Conservation (phyloP, 2,329 filamentous ascomycete genomes). For the Monosporascus cannonballus region DNA sequence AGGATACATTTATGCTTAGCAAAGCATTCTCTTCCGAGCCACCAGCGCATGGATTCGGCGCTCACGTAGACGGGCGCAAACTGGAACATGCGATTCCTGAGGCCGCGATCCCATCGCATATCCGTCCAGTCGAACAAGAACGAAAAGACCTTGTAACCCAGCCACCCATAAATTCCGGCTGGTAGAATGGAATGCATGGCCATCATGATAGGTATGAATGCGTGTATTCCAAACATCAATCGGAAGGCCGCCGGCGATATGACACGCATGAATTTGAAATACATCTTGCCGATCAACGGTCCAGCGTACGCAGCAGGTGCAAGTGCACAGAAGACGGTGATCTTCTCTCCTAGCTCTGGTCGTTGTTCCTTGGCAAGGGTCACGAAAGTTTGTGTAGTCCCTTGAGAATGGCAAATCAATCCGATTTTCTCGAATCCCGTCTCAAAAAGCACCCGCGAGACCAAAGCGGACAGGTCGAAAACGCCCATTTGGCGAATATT, state of each 20-base stretch:
- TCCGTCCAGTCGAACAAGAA: slow-evolving; percentile 90
- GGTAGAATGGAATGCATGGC: slow-evolving; percentile 65
- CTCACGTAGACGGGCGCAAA: slow-evolving; percentile 89
- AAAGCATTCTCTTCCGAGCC: slow-evolving; percentile 84
- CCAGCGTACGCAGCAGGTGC: slow-evolving; percentile 89
- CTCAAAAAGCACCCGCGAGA: slow-evolving; percentile 71
- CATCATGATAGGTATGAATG: slow-evolving; percentile 94
- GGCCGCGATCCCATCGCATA: slow-evolving; percentile 71
- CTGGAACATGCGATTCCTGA: slow-evolving; percentile 81
- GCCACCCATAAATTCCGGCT: slow-evolving; percentile 63
- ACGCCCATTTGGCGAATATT: slow-evolving; percentile 93
- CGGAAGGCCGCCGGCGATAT: slow-evolving; percentile 74
- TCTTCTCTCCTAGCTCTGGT: slow-evolving; percentile 73
- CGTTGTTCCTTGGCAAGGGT: slow-evolving; percentile 85
- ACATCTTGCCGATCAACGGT: slow-evolving; percentile 75
- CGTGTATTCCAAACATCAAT: slow-evolving; percentile 81
- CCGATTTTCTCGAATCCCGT: slow-evolving; percentile 80
- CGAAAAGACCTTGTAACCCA: slow-evolving; percentile 85
- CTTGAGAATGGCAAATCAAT: slow-evolving; percentile 83
- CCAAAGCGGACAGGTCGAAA: slow-evolving; percentile 76
- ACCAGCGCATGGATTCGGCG: slow-evolving; percentile 90
- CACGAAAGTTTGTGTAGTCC: slow-evolving; percentile 82
- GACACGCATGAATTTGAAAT: slow-evolving; percentile 85
- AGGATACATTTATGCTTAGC: slow-evolving; percentile 77
- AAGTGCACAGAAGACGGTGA: slow-evolving; percentile 86